Percentiles rank a stretch among this genome's conserved stretches.
phyloP scores from a whole-genome alignment of 2,329 filamentous ascomycete genomes.

The Aspergillus ustus region DNA sequence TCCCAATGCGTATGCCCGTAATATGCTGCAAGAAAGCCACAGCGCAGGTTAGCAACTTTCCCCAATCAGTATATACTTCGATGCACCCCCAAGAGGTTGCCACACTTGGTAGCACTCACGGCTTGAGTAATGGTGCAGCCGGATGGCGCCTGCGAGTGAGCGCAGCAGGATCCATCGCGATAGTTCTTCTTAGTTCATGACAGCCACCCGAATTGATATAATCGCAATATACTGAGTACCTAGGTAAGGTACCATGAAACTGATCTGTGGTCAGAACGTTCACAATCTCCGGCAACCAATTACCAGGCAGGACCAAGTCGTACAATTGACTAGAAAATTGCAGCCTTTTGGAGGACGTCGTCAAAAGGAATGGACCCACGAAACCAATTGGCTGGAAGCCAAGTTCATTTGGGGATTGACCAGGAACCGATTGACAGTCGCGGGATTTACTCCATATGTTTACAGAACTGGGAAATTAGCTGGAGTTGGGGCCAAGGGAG shows the following conservation, averaged over 20 bases:
- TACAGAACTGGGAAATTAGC: slow-evolving; percentile 17
- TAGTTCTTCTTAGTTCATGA: slow-evolving; percentile 31
- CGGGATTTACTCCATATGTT: slow-evolving; percentile 10
- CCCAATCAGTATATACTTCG: background rate
- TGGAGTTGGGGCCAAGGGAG: slow-evolving; percentile 7
- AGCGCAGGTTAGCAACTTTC: slow-evolving; percentile 16
- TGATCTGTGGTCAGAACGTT: slow-evolving; percentile 3
- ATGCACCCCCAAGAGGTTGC: slow-evolving; percentile 1
- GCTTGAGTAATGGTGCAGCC: slow-evolving; percentile 34
- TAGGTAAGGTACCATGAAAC: background rate
- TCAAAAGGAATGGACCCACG: background rate
- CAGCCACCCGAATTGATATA: slow-evolving; percentile 16
- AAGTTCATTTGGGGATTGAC: background rate
- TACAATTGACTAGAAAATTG: slow-evolving; percentile 4
- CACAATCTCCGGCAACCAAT: background rate
- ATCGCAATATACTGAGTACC: background rate
- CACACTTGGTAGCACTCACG: slow-evolving; percentile 35
- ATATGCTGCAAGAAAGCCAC: slow-evolving; percentile 32
- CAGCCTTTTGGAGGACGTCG: background rate
- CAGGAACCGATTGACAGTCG: slow-evolving; percentile 7
- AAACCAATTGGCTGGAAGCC: slow-evolving; percentile 6
- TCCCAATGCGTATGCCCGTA: slow-evolving; percentile 54
- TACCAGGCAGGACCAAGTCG: slow-evolving; percentile 6
- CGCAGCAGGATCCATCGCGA: slow-evolving; percentile 34
- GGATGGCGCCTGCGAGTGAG: slow-evolving; percentile 29